Base-by-base conservation (phyloP, 768 basidiomycete species). In the Asterophora parasitica region DNA sequence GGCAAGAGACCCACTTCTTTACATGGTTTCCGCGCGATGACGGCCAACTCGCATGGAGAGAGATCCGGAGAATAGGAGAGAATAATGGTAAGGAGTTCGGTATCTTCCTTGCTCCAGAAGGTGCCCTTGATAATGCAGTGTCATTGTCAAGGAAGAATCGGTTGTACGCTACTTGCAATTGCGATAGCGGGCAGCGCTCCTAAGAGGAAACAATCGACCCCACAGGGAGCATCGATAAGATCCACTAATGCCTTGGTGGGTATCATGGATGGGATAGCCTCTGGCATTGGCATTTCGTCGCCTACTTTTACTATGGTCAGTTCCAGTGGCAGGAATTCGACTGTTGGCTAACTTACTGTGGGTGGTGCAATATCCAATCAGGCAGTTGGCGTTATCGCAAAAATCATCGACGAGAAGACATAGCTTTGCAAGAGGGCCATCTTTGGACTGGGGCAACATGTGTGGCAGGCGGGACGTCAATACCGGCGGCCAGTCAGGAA, bases 1-100 rank as follows among this genome's bases (percentile, higher is more conserved):
- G 15, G 31, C 36, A 34, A 12, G n/a, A 3, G 3, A 41, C 27
- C 30, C 46, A 83, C 85, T 68, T 87, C 80, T 23, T 63, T 61
- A 59, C 85, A 88, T 4, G 82, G 76, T 51, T 77, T 81, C 8
- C 68, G 67, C 58, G 77, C 77, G 12, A 85, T 62, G 1, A 66
- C 58, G 13, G 81, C 76, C 10, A 85, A 61, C 38, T 80, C 73
- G 51, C 85, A 86, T 0, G 82, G 69, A 0, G 65, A 59, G 3
- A 65, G 58, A 38, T 81, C 72, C 6, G 76, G 75, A 0, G 68
- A 64, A 17, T 76, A 59, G 12, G 71, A 62, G 8, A 78, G 61
- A 4, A 79, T 57, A 2, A 60, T 62, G 16, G 53, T 59, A 2
- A 85, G 57, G 0, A 63, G 52, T 30, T 75, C 68, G 3, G 67